Evolutionary conservation across 495 filamentous ascomycete genomes (phyloP), one percentile per base, ranked within the genome.

Genomic region (Pseudevernia furfuracea): DNA sequence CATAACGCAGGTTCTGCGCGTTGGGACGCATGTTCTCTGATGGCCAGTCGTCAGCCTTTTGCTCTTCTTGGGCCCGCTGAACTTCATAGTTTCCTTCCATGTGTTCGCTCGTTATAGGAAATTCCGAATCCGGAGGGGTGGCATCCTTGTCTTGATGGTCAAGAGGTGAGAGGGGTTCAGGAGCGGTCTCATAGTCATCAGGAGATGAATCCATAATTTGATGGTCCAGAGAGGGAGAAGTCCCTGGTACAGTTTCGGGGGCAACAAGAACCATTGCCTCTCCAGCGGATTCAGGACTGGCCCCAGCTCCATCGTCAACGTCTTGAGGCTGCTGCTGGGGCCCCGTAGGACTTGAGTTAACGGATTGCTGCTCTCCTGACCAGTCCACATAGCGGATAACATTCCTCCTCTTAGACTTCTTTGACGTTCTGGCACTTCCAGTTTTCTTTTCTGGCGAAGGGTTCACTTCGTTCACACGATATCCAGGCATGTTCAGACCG

Each of bases 1-100:
- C 62, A 53, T 64, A 64, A 28, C 62, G 62, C 62, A 64, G 44
- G 25, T 60, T 64, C 41, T 64, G 62, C 62, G 55, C 30, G 32
- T 34, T 59, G 30, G 57, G 56, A 23, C 62, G 62, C 23, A 66
- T 58, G 19, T 62, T 62, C 21, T 62, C 59, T 66, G n/a, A 28
- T 34, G 32, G 36, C 17, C 4, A 19, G 23, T 62, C 52, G 59
- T 61, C 59, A 60, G 64, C 59, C 49, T 58, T 21, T 15, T 38
- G 48, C 28, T 62, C 59, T 14, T 38, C 52, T 55, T 34, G 28
- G 30, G 7, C 30, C 52, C 12, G 25, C 6, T 53, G 49, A 53
- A 55, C 9, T 6, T 34, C 52, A 34, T 19, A 19, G 25, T 2
- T 21, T 8, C n/a, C 28, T 23, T 21, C 52, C 28, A 1, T 21